Evolutionary conservation across 106 monocot genomes (phyloP), one percentile per base, ranked within the genome.

Genomic region (Xerophyta viscosa): DNA sequence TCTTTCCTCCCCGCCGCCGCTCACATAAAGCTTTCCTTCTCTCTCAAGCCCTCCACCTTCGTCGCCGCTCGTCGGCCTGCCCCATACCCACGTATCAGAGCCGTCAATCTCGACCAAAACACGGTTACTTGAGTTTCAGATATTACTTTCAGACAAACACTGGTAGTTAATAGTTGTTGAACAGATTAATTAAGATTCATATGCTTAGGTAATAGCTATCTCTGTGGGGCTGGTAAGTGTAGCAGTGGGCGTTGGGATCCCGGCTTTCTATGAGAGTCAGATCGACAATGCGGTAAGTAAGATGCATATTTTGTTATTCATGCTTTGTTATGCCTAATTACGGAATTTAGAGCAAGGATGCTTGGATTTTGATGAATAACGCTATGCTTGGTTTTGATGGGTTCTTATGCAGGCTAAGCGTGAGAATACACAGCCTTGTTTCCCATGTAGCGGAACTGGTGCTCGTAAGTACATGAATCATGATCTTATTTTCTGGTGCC

Each of bases 391-490:
- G n/a, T n/a, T n/a, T n/a, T n/a, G n/a, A n/a, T n/a, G n/a, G 14
- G 15, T 11, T 7, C 18, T 46, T 39, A n/a, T 45, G 48, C 69
- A 93, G 93, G 77, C 93, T 29, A 93, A 84, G 70, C 54, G 87
- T 56, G 93, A 88, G 3, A 93, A 88, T 49, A 88, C 77, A 4
- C 88, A 84, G 61, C 70, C 88, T 52, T 93, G 93, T 67, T 93
- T 93, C 67, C 87, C 93, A 3, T 93, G 93, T 48, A 87, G 20
- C 69, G 92, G 92, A 15, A 58, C 88, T 2, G 93, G 88, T n/a
- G 68, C 87, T 31, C 88, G 93, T 88, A 78, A 83, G 88, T 43
- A n/a, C 50, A 21, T 6, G n/a, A n/a, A n/a, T n/a, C n/a, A n/a
- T n/a, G n/a, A n/a, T n/a, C n/a, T n/a, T n/a, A n/a, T n/a, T n/a